Base-by-base conservation (phyloP, 371 early-diverging fungal species). In the Syncephalastrum sp. region DNA sequence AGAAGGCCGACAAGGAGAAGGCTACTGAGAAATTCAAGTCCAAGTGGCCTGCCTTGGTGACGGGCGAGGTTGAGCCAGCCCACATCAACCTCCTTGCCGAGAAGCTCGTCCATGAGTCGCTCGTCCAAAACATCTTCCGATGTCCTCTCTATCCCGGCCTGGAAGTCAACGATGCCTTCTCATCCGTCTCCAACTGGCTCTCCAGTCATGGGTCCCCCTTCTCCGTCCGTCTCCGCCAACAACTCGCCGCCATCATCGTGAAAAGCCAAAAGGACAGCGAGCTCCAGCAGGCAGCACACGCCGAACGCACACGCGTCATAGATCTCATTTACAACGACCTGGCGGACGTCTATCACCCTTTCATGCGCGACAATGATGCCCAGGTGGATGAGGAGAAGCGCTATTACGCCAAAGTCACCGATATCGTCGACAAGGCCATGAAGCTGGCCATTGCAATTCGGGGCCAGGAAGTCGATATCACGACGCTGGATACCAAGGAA, bases 381-480 rank as follows among this genome's bases (percentile, higher is more conserved):
- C 53, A 54, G 17, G 66, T 60, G 24, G 58, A 53, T 27, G 54
- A 55, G 25, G 61, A 61, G 17, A 65, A 60, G 27, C 63, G 70
- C 7, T 75, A 74, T 50, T 63, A 49, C 41, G 55, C 56, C 56
- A 82, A 82, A 60, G 63, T 82, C 29, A 59, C 68, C 38, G 83
- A 82, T 53, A 75, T 85, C 49, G 78, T 81, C 42, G 81, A 75
- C 57, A 82, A 79, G 59, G 75, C 80, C 1, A 67, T 80, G 44
- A 78, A 75, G 42, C 58, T 85, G 25, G 61, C 77, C 15, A 62
- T 82, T 46, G 85, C 85, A 41, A 82, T 82, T 57, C 79, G 77
- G 42, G 85, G 80, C 21, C 78, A 81, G 44, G 83, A 82, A 48
- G 78, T 79, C 13, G 80, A 77, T 16, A 82, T 85, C n/a, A 53